Percentiles rank a stretch among this genome's conserved stretches.
These are phyloP conservation scores for Sporormia fimetaria DNA, from an alignment of 495 filamentous ascomycete species.

Conservation along the genomic window DNA sequence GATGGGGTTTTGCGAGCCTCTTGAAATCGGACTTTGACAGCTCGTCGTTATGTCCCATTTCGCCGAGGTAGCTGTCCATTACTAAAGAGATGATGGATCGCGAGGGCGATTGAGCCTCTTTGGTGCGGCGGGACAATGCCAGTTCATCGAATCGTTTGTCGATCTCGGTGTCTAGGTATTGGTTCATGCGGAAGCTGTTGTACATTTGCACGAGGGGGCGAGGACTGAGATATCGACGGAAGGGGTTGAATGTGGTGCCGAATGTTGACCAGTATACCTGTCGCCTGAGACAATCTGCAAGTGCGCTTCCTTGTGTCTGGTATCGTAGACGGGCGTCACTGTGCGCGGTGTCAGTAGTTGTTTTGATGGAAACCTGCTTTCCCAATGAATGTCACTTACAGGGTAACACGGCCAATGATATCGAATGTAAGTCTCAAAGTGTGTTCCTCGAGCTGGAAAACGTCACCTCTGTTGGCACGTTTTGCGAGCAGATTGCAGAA, in stretches of 20 bases:
- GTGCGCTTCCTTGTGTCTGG: slow-evolving; percentile 21
- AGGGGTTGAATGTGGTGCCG: slow-evolving; percentile 26
- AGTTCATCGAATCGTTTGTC: slow-evolving; percentile 24
- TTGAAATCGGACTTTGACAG: slow-evolving; percentile 3
- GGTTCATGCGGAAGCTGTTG: slow-evolving; percentile 23
- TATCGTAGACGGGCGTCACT: slow-evolving; percentile 22
- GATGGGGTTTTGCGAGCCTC: slow-evolving; percentile 15
- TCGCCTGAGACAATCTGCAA: slow-evolving; percentile 21
- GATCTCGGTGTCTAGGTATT: slow-evolving; percentile 21
- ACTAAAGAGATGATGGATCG: slow-evolving; percentile 10
- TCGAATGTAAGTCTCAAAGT: slow-evolving; percentile 29
- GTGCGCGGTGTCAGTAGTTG: neutral
- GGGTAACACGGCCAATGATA: slow-evolving; percentile 24
- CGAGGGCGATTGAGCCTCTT: neutral
- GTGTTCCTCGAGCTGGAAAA: slow-evolving; percentile 29
- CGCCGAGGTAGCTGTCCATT: slow-evolving; percentile 8
- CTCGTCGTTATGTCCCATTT: neutral
- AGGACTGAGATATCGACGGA: slow-evolving; percentile 23
- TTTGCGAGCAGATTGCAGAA: slow-evolving; percentile 26
- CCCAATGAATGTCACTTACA: too few relatives aligned
- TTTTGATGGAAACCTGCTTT: too few relatives aligned
- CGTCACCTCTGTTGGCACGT: slow-evolving; percentile 18
- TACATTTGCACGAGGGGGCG: slow-evolving; percentile 27
- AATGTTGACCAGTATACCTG: slow-evolving; percentile 28
- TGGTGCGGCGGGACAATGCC: neutral